Percentiles rank a stretch among this genome's conserved stretches.
Conservation (phyloP, 768 basidiomycete species). For the Cytidiella melzeri region DNA sequence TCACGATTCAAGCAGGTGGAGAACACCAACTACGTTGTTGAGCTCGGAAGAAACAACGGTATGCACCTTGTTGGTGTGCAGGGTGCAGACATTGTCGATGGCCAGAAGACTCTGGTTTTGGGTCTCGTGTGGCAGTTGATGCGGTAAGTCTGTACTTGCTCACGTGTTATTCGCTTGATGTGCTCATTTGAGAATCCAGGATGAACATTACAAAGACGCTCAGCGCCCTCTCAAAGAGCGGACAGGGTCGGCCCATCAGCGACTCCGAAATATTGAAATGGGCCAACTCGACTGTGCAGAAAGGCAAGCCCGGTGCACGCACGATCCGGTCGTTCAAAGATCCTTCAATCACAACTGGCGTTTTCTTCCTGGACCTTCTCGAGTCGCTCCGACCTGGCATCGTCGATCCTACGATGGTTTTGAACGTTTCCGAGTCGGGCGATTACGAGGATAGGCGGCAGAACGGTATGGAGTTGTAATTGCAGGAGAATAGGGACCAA, state of each 20-base stretch:
- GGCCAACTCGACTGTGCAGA: slow-evolving; percentile 88
- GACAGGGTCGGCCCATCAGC: slow-evolving; percentile 75
- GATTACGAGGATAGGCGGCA: slow-evolving; percentile 84
- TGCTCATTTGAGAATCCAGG: slow-evolving; percentile 28
- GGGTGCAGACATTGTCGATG: slow-evolving; percentile 95
- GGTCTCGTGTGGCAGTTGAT: slow-evolving; percentile 98
- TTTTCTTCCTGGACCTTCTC: slow-evolving; percentile 91
- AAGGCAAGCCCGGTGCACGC: slow-evolving; percentile 49
- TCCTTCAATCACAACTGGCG: slow-evolving; percentile 75
- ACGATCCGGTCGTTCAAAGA: slow-evolving; percentile 93
- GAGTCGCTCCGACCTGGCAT: slow-evolving; percentile 91
- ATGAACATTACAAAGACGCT: slow-evolving; percentile 91
- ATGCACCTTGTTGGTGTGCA: slow-evolving; percentile 98
- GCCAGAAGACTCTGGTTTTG: slow-evolving; percentile 84
- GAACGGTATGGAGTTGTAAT: slow-evolving; percentile 62
- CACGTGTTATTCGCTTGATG: not conserved
- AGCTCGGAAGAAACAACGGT: slow-evolving; percentile 85
- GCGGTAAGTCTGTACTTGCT: slow-evolving; percentile 45
- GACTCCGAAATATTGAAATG: slow-evolving; percentile 94
- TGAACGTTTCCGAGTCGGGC: slow-evolving; percentile 51
- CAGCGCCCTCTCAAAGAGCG: slow-evolving; percentile 58
- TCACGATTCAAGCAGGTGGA: slow-evolving; percentile 97
- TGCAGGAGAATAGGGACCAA: not conserved
- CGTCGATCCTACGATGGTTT: slow-evolving; percentile 82
- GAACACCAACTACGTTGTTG: slow-evolving; percentile 95